Conservation (phyloP, 2,329 filamentous ascomycete species). For the Didymella glomerata region DNA sequence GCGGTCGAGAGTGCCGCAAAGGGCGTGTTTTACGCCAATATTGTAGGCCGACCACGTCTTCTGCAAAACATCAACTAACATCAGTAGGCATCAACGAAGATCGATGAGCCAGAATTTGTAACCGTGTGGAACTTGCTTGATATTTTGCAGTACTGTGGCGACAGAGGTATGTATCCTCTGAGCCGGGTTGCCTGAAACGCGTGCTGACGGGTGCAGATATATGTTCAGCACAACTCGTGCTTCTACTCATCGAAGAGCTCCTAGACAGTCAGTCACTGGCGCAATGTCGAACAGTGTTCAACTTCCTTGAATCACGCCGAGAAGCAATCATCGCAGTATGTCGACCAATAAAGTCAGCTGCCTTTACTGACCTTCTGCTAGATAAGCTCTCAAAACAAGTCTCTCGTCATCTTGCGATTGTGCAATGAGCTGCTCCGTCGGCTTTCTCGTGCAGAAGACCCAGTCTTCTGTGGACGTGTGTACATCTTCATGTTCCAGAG, state of each 20-base stretch:
- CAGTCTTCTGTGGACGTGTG: conserved; percentile 94
- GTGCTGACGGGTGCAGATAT: conserved; percentile 50
- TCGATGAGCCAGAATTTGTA: conserved; percentile 80
- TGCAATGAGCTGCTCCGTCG: conserved; percentile 96
- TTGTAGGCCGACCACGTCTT: conserved; percentile 65
- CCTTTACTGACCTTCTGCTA: conserved; percentile 36
- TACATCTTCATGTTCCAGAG: conserved; percentile 99
- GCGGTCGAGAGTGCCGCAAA: conserved; percentile 85
- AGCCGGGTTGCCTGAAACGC: background rate
- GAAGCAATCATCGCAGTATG: conserved; percentile 82
- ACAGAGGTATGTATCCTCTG: conserved; percentile 71
- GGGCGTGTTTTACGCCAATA: conserved; percentile 78
- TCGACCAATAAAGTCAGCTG: conserved; percentile 1
- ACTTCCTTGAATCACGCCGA: conserved; percentile 91
- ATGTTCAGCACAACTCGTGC: conserved; percentile 80
- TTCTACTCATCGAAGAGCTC: conserved; percentile 92
- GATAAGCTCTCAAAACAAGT: conserved; percentile 68
- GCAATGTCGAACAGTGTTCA: conserved; percentile 89
- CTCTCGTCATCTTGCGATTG: conserved; percentile 86
- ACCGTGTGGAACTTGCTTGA: conserved; percentile 94
- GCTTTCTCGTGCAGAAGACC: conserved; percentile 94
- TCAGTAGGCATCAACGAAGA: conserved; percentile 72
- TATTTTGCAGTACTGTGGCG: conserved; percentile 86
- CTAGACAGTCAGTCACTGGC: conserved; percentile 95
- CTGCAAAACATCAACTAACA: conserved; percentile 23